Evolutionary conservation across 139 green algal genomes (phyloP), one percentile per base, ranked within the genome.

Genomic region (Coelastrella sp.): DNA sequence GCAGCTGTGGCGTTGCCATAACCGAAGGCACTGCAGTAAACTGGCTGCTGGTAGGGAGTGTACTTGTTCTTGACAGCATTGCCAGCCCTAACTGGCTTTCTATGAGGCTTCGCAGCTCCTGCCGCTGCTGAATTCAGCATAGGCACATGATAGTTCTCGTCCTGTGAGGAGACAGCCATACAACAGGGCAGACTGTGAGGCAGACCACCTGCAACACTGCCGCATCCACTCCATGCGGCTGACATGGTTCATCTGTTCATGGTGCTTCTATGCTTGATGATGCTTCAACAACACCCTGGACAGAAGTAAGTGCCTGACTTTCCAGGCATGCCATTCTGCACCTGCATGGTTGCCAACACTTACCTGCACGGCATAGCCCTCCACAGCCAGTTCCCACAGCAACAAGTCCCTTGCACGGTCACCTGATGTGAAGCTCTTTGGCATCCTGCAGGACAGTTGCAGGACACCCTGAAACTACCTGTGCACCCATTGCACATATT

Each of bases 21-120:
- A 22, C 80, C 80, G 24, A 85, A 85, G 19, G 80, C 80, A 58
- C 80, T 85, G 58, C 58, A 73, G 58, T 57, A 85, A 20, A 85
- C 49, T 11, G 58, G 49, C 25, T 60, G 24, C 24, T 60, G 63
- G 12, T 70, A 22, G 63, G 35, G 35, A 49, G 15, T 70, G 63
- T 70, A 70, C 63, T 76, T 76, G 68, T 19, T 76, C 15, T 10
- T 19, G 15, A 6, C 63, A 70, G 63, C 63, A 70, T 14, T 17
- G 9, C 12, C 63, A 70, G 63, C 63, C 63, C 15, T 70, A 17
- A 17, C 5, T 22, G 63, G 63, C 15, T 17, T 70, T 14, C 63
- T 6, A 70, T 6, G 12, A 70, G 63, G 63, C 63, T 17, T 70
- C 3, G 63, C 12, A 22, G 63, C 63, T 6, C 1, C 63, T 17